Conservation (phyloP, 768 basidiomycete genomes). For the Pleurotus platypus region DNA sequence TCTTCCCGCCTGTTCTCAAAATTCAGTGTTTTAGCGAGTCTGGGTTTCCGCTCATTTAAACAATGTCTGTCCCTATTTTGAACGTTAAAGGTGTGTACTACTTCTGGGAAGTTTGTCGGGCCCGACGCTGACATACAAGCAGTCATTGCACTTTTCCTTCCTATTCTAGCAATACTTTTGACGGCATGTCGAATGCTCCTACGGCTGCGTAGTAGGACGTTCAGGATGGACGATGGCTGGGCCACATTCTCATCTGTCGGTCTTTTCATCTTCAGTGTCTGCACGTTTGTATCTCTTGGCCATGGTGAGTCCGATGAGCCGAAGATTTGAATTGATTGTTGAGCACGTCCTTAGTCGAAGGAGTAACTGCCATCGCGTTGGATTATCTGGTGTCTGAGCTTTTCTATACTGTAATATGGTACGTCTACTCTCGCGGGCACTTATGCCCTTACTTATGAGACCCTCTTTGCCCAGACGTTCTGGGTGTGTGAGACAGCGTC, state of each 20-base stretch:
- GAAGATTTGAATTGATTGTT: too few relatives aligned
- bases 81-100: conserved; percentile 1
- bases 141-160: conserved; percentile 15
- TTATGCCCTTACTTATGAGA: background rate
- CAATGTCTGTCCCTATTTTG: background rate
- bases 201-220: conserved; percentile 12
- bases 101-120: too few relatives aligned
- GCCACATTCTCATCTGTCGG: conserved; percentile 16
- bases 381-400: conserved; percentile 17
- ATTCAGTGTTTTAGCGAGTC: background rate
- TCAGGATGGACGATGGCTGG: conserved; percentile 22
- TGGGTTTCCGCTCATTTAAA: background rate
- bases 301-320: conserved; percentile 13
- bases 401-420: conserved; percentile 22
- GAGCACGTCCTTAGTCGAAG: conserved; percentile 9
- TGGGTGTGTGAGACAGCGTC: conserved; percentile 27
- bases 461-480: conserved; percentile 31
- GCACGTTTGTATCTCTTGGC: conserved; percentile 18
- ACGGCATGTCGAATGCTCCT: conserved; percentile 17
- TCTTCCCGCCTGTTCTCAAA: background rate
- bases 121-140: background rate
- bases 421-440: background rate
- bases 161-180: conserved; percentile 15
- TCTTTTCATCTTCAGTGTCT: conserved; percentile 16
- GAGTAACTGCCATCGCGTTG: conserved; percentile 12